Base-by-base conservation (phyloP, 1,139 yeast genomes). In the Yamadazyma diospyri region DNA sequence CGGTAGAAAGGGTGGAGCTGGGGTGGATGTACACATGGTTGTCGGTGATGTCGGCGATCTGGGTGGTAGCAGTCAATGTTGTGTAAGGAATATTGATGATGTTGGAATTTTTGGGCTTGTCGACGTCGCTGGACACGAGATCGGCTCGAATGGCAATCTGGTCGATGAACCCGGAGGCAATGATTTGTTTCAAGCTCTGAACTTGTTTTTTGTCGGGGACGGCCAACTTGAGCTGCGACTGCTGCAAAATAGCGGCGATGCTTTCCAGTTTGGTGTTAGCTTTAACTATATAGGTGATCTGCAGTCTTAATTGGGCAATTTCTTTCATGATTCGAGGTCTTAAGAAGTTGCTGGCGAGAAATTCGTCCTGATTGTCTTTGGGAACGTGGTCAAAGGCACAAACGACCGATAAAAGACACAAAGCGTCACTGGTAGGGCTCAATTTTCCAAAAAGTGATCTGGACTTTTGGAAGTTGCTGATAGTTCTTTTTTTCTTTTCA, bases 121-220 rank as follows among this genome's bases (percentile, higher is more conserved):
- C 65, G 9, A 76, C 67, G 25, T 83, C 94, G 1, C 78, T 62
- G n/a, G 85, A 78, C 8, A 81, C 61, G 20, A 80, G 46, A 50
- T 88, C 97, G 0, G 86, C 92, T 41, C 97, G 69, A 10, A 86
- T 74, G 1, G 95, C 95, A 13, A 92, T 74, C 51, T 86, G 95
- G 54, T 94, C 98, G 30, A 92, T 69, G 48, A 86, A 94, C 0
- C 98, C 98, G 0, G 97, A 81, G 3, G 96, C 77, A 7, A 92
- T 67, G 79, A 94, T 89, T 57, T 94, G 98, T 51, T 88, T 89
- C 43, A 94, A 61, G 1, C 94, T 83, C 34, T 78, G 72, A 8
- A 87, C 54, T 60, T 94, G 98, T 11, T 61, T 55, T 30, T 75
- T 71, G 7, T 70, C 58, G 0, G 98, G 98, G 7, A 86, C 77